These are phyloP conservation scores for Narthecium ossifragum DNA, from an alignment of 106 monocot species.

Conservation along the genomic window DNA sequence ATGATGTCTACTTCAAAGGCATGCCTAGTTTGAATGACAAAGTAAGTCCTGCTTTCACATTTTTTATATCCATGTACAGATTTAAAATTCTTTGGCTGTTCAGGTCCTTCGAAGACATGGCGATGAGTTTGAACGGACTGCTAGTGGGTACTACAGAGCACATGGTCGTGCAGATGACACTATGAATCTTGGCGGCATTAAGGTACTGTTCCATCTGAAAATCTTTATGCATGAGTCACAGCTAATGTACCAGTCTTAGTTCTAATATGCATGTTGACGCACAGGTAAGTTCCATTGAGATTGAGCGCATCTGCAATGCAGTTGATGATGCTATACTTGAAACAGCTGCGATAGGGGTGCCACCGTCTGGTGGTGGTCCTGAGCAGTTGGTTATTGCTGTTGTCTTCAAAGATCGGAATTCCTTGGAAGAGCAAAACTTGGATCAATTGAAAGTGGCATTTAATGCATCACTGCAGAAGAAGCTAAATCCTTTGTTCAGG, in stretches of 20 bases:
- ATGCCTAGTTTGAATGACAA: conserved; percentile 84
- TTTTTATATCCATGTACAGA: not conserved
- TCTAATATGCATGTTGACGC: not conserved
- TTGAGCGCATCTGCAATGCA: conserved; percentile 77
- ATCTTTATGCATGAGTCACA: not conserved
- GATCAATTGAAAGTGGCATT: conserved; percentile 53
- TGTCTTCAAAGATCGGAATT: conserved; percentile 58
- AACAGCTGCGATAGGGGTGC: conserved; percentile 87
- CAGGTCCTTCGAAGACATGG: conserved; percentile 92
- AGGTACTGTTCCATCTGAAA: conserved; percentile 28
- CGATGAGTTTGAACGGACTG: conserved; percentile 81
- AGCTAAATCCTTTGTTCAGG: conserved; percentile 84
- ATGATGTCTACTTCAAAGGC: conserved; percentile 74
- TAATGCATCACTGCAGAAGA: conserved; percentile 74
- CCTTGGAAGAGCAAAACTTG: conserved; percentile 17
- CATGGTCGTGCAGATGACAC: conserved; percentile 98
- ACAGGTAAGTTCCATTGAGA: conserved; percentile 90
- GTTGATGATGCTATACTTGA: conserved; percentile 65
- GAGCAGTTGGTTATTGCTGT: conserved; percentile 72
- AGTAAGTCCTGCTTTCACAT: conserved; percentile 20
- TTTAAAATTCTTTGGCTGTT: conserved; percentile 5
- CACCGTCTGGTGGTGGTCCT: conserved; percentile 81
- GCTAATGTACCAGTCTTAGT: not conserved
- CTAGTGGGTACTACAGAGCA: conserved; percentile 71
- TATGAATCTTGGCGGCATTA: conserved; percentile 99